Evolutionary conservation across 192 early-diverging fungal species (phyloP).

Genomic region (Coemansia sp.): DNA sequence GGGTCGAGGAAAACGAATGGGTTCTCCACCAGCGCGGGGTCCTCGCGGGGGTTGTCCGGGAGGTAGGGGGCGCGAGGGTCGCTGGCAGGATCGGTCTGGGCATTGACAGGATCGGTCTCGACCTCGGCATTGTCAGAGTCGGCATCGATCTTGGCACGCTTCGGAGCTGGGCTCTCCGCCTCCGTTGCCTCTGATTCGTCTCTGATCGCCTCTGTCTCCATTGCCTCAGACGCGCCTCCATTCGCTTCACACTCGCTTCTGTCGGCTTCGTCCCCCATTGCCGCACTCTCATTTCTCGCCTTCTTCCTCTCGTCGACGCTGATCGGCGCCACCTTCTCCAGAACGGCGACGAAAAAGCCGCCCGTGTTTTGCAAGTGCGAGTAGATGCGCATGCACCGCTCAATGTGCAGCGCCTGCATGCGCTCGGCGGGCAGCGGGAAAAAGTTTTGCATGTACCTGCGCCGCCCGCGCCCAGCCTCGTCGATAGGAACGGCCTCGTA

Average conservation of each 20-base stretch:
- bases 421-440: constrained; percentile 64
- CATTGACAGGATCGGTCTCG: too few species aligned
- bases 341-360: constrained; percentile 97
- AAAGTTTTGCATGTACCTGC: constrained; percentile 60
- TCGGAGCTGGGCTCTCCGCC: constrained; percentile 6
- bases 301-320: constrained; percentile 55
- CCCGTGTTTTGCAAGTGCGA: constrained; percentile 96
- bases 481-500: constrained; percentile 48
- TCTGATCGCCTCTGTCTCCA: not conserved
- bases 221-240: not conserved
- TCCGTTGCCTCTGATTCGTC: not conserved
- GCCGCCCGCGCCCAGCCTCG: constrained; percentile 29
- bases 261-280: not conserved
- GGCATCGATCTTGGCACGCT: not conserved
- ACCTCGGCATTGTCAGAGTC: constrained; percentile 13
- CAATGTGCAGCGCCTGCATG: constrained; percentile 63
- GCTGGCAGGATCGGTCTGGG: constrained; percentile 5
- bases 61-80: constrained; percentile 21
- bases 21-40: constrained; percentile 68
- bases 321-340: constrained; percentile 84
- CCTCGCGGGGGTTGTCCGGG: constrained; percentile 54
- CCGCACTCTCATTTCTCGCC: not conserved
- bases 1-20: constrained; percentile 84
- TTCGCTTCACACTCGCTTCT: not conserved
- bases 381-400: constrained; percentile 87